Conservation (phyloP, 331 rosid genomes). For the Erythrophleum ivorense region DNA sequence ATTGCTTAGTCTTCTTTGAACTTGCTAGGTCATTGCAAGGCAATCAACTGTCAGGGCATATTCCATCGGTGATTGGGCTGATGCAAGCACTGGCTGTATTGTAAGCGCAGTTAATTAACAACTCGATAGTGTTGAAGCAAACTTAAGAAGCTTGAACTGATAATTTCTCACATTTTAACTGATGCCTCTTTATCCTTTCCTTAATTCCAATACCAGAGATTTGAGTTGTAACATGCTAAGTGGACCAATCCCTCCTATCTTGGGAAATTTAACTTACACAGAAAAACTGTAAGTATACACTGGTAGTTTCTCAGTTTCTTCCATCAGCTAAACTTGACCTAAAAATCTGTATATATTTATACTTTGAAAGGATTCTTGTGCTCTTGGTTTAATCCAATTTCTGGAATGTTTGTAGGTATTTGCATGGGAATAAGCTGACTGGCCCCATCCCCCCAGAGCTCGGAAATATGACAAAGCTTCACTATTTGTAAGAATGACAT, state of each 20-base stretch:
- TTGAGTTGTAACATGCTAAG: slow-evolving; percentile 82
- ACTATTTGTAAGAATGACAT: slow-evolving; percentile 69
- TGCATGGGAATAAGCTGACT: slow-evolving; percentile 91
- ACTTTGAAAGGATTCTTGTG: not conserved
- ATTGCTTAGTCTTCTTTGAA: slow-evolving; percentile 36
- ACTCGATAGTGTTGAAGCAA: slow-evolving; percentile 9
- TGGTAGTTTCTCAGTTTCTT: not conserved
- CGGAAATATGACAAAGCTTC: slow-evolving; percentile 93
- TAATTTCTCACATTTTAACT: not conserved
- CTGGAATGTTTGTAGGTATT: slow-evolving; percentile 64
- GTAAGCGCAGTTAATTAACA: slow-evolving; percentile 58
- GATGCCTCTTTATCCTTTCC: slow-evolving; percentile 6
- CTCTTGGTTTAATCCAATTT: slow-evolving; percentile 5
- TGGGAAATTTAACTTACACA: slow-evolving; percentile 89
- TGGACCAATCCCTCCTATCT: slow-evolving; percentile 84
- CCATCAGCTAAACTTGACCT: not conserved
- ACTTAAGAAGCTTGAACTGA: slow-evolving; percentile 1
- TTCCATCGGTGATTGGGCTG: slow-evolving; percentile 91
- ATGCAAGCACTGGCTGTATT: slow-evolving; percentile 99
- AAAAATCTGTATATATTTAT: not conserved
- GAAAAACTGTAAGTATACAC: slow-evolving; percentile 83
- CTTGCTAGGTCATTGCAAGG: slow-evolving; percentile 86
- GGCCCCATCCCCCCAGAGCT: slow-evolving; percentile 91
- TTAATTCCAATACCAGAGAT: slow-evolving; percentile 61
- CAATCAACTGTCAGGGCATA: slow-evolving; percentile 79